Percentiles rank a stretch among this genome's conserved stretches.
phyloP scores from a whole-genome alignment of 305 asterid species.

The Rubia tinctorum region DNA sequence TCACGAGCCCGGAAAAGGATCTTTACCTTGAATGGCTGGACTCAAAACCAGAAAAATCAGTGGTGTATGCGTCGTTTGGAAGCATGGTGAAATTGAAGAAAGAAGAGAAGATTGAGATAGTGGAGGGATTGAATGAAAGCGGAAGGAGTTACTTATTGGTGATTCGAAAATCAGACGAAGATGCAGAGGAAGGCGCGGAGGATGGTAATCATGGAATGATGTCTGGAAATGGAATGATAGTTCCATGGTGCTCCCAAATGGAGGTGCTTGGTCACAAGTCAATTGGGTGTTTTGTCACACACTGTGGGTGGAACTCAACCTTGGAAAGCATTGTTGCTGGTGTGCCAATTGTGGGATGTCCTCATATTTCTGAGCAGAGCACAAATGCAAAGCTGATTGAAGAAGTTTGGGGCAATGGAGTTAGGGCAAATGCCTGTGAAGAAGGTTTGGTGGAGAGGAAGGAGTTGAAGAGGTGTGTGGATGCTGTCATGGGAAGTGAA shows the following conservation, averaged over 20 bases:
- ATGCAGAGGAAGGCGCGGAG: conserved; percentile 23
- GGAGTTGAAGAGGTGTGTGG: conserved; percentile 43
- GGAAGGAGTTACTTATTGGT: conserved; percentile 25
- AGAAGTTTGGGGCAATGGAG: conserved; percentile 59
- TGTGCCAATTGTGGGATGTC: conserved; percentile 47
- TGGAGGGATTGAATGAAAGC: conserved; percentile 24
- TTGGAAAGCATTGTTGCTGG: conserved; percentile 43
- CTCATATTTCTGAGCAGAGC: conserved; percentile 43
- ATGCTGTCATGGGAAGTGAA: conserved; percentile 43
- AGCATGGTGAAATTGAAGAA: conserved; percentile 35
- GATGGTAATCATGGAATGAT: conserved; percentile 6
- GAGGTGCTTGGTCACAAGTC: conserved; percentile 49
- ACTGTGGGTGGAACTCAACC: conserved; percentile 73
- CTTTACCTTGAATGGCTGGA: conserved; percentile 45
- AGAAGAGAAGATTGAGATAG: conserved; percentile 50
- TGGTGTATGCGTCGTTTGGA: conserved; percentile 58
- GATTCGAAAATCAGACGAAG: conserved; percentile 27
- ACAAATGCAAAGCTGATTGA: conserved; percentile 57
- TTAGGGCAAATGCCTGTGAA: conserved; percentile 38
- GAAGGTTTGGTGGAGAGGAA: conserved; percentile 28
- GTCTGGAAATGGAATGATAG: conserved; percentile 38
- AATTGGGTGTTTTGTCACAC: conserved; percentile 48
- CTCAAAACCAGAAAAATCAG: conserved; percentile 28
- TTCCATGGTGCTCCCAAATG: conserved; percentile 56
- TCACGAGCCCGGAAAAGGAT: conserved; percentile 21